Base-by-base conservation (phyloP, 129 eudicot species). In the Centrapalus pauciflorus region DNA sequence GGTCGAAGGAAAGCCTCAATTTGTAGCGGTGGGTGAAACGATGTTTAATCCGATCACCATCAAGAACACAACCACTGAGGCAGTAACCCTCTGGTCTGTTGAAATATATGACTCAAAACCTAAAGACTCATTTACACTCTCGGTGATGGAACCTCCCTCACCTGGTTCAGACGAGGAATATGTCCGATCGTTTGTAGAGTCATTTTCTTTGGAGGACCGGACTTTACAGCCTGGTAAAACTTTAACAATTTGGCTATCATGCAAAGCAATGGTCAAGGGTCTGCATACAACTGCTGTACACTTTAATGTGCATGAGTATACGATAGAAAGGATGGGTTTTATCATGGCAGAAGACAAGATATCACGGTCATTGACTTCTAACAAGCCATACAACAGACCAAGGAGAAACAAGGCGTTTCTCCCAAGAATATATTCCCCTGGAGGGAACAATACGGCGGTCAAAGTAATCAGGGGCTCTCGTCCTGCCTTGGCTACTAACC, bases 101-200 rank as follows among this genome's bases (percentile, higher is more conserved):
- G 76, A 77, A 24, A 84, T 93, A 30, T 89, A 88, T 35, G 98
- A 90, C 69, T 88, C 96, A 0, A 86, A 93, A 71, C 96, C 98
- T 20, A 81, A 78, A 25, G 73, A 83, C 38, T 77, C 89, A 2
- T 93, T 93, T 78, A 85, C 82, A 9, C 78, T 93, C 33, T 93
- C 98, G 0, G 19, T 88, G 55, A 82, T 93, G 96, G 84, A 93
- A 69, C 98, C 98, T 43, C 97, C 95, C 34, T 75, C 83, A 7
- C 81, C 56, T 1, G 14, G 54, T 72, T 84, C 92, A 5, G 89
- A 90, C 41, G 71, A 48, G 9, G 70, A 66, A 25, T 79, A 84
- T 33, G 24, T 62, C 48, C 61, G 52, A 5, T 78, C 76, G 9
- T 93, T 83, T 62, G 25, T 83, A 20, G 96, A 90, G 41, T 73